Evolutionary conservation across 768 basidiomycete species (phyloP).

Genomic region (Leccinum aurantiacum): DNA sequence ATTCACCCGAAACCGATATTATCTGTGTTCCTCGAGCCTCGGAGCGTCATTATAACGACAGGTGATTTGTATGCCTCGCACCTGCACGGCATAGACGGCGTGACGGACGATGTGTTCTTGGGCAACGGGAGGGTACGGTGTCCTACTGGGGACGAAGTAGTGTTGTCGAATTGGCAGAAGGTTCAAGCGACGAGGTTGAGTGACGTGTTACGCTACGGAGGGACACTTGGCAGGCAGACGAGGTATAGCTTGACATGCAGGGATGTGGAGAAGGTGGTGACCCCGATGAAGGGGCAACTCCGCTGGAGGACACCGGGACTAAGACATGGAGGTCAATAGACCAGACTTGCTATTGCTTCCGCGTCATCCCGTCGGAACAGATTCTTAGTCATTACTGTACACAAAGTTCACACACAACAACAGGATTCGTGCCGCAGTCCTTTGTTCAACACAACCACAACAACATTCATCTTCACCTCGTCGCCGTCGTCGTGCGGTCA

Average conservation of each 20-base stretch:
- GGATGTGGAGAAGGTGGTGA: constrained; percentile 64
- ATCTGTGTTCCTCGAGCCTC: constrained; percentile 78
- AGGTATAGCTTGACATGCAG: constrained; percentile 87
- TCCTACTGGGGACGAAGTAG: constrained; percentile 31
- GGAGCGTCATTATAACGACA: constrained; percentile 80
- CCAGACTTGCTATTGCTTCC: background rate
- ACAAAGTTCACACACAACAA: constrained; percentile 9
- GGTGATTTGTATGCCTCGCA: constrained; percentile 65
- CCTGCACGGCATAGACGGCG: constrained; percentile 78
- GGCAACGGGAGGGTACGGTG: constrained; percentile 21
- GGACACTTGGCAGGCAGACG: constrained; percentile 51
- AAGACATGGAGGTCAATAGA: background rate
- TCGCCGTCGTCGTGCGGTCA: constrained; percentile 1
- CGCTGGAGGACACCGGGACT: background rate
- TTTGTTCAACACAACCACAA: background rate
- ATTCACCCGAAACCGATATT: constrained; percentile 66
- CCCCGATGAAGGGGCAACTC: background rate
- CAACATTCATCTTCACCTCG: background rate
- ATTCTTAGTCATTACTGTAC: background rate
- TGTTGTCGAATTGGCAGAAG: constrained; percentile 59
- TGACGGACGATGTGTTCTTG: constrained; percentile 47
- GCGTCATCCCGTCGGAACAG: background rate
- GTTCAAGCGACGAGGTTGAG: constrained; percentile 43
- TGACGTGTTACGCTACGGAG: constrained; percentile 46
- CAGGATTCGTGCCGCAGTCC: background rate